Conservation (phyloP, 495 filamentous ascomycete species). For the Lophium mytilinum region DNA sequence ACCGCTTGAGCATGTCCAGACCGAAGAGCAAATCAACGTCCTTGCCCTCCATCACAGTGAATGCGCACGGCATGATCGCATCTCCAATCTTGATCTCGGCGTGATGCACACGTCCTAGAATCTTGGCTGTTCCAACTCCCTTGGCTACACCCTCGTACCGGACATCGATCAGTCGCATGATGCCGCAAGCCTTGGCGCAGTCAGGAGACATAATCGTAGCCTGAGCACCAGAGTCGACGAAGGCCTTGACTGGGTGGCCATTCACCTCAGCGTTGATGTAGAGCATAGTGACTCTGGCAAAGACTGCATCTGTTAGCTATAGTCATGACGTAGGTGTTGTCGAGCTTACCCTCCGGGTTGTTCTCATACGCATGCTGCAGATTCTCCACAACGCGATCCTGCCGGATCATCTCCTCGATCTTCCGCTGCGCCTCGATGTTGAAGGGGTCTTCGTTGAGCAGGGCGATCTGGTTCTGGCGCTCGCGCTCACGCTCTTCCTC, state of each 20-base stretch:
- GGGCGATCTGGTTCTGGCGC: conserved; percentile 68
- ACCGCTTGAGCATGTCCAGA: conserved; percentile 90
- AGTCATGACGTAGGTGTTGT: too few relatives aligned
- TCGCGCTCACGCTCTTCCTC: conserved; percentile 62
- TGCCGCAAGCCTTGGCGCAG: conserved; percentile 83
- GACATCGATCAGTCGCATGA: conserved; percentile 93
- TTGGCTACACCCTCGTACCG: conserved; percentile 85
- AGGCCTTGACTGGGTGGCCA: conserved; percentile 81
- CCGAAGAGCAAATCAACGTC: conserved; percentile 91
- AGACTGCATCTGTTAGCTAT: conserved; percentile 49
- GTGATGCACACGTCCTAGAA: conserved; percentile 89
- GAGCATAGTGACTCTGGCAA: conserved; percentile 87
- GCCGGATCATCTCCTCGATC: conserved; percentile 94
- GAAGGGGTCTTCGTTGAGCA: conserved; percentile 86
- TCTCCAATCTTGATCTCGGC: conserved; percentile 89
- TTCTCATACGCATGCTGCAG: conserved; percentile 92
- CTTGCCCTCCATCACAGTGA: conserved; percentile 99
- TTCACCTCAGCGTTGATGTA: conserved; percentile 97
- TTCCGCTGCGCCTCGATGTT: conserved; percentile 81
- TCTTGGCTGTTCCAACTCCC: conserved; percentile 87
- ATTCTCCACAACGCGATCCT: conserved; percentile 89
- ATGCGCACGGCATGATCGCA: conserved; percentile 82
- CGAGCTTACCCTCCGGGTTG: conserved; percentile 76
- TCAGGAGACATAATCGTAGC: conserved; percentile 97
- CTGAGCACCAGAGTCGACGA: conserved; percentile 96